These are phyloP conservation scores for Cairneyella variabilis DNA, from an alignment of 495 filamentous ascomycete species.

Conservation along the genomic window DNA sequence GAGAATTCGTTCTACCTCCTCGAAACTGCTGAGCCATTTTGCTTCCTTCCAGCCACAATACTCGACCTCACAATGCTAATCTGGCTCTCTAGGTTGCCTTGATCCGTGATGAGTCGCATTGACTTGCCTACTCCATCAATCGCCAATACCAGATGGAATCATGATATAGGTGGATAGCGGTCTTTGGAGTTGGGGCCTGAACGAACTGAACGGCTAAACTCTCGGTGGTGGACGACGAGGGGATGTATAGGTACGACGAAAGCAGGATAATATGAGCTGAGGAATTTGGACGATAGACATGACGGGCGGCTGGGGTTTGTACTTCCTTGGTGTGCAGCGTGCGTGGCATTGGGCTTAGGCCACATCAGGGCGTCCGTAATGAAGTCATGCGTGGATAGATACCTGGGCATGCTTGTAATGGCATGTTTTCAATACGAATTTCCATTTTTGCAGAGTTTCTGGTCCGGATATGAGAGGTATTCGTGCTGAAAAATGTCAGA, in stretches of 20 bases:
- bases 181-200: not conserved
- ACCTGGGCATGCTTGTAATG: conserved; percentile 17
- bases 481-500: too few species aligned
- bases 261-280: conserved; percentile 17
- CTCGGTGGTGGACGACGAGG: not conserved
- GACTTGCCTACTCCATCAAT: conserved; percentile 29
- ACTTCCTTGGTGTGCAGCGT: conserved; percentile 5
- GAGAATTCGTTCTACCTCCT: too few species aligned
- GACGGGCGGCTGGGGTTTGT: conserved; percentile 13
- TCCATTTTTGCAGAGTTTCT: not conserved
- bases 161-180: conserved; percentile 12
- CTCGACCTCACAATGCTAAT: too few species aligned
- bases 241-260: conserved; percentile 7
- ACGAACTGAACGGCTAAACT: not conserved
- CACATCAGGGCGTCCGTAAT: conserved; percentile 11
- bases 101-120: conserved; percentile 92
- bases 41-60: too few species aligned
- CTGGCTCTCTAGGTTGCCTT: too few species aligned
- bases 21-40: too few species aligned
- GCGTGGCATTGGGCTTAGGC: conserved; percentile 8
- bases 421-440: conserved; percentile 19
- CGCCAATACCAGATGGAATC: conserved; percentile 9
- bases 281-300: conserved; percentile 21
- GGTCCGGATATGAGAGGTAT: too few species aligned
- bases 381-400: conserved; percentile 24